Conservation (phyloP, 257 asterid species). For the Primulina tabacum region DNA sequence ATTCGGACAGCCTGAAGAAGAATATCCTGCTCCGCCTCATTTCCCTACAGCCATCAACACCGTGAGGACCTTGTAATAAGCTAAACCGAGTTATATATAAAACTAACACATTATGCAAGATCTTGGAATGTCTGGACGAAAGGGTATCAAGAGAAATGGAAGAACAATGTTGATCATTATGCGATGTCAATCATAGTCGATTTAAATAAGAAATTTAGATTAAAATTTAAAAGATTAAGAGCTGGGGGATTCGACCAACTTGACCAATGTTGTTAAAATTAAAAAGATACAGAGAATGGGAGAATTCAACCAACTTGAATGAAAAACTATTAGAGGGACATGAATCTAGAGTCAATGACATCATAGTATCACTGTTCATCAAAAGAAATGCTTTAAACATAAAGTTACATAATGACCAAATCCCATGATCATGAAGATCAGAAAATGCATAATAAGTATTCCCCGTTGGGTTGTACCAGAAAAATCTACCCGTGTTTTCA, state of each 20-base stretch:
- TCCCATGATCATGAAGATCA: not conserved
- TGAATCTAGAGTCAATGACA: not conserved
- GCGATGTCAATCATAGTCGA: not conserved
- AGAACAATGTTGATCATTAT: not conserved
- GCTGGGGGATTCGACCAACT: not conserved
- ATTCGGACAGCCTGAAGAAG: slow-evolving; percentile 69
- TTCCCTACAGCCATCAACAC: slow-evolving; percentile 44
- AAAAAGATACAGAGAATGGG: not conserved
- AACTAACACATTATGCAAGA: not conserved
- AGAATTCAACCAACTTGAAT: not conserved
- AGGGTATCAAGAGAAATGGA: not conserved
- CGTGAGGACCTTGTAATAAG: slow-evolving; percentile 21
- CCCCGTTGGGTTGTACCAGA: not conserved
- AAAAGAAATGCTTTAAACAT: not conserved
- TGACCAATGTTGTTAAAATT: not conserved
- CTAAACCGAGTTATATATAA: not conserved
- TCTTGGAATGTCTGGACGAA: slow-evolving; percentile 2
- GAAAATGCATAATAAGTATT: not conserved
- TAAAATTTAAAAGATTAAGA: not conserved
- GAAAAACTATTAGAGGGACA: not conserved
- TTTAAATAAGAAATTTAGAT: not conserved
- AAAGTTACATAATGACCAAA: not conserved
- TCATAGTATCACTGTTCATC: not conserved
- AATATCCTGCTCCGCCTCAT: slow-evolving; percentile 68
- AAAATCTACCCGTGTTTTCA: not conserved